phyloP scores from a whole-genome alignment of 2,329 filamentous ascomycete species.

The Huntiella bhutanensis region DNA sequence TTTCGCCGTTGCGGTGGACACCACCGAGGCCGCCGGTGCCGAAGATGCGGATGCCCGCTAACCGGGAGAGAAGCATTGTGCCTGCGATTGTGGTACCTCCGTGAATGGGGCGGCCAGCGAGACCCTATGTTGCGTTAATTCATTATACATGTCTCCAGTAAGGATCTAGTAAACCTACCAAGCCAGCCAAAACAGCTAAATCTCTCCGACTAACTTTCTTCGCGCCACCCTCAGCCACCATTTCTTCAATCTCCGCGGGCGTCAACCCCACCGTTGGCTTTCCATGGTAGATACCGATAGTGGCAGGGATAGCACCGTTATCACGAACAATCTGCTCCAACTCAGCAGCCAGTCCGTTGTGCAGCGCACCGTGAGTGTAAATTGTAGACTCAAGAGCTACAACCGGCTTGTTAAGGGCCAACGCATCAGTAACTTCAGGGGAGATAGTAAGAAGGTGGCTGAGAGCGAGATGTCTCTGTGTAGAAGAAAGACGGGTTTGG shows the following conservation, averaged over 20 bases:
- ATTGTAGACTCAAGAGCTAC: constrained; percentile 92
- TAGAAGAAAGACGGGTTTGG: background rate
- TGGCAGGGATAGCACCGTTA: constrained; percentile 72
- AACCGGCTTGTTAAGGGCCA: constrained; percentile 57
- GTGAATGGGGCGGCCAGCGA: constrained; percentile 49
- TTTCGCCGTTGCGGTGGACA: constrained; percentile 75
- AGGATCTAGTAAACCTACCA: constrained; percentile 30
- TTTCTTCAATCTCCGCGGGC: constrained; percentile 50
- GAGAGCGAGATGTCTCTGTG: background rate
- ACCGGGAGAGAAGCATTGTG: constrained; percentile 73
- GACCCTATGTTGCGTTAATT: constrained; percentile 26
- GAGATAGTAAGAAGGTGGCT: constrained; percentile 44
- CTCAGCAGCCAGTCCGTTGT: constrained; percentile 53
- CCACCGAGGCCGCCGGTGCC: constrained; percentile 89
- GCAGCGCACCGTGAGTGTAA: constrained; percentile 82
- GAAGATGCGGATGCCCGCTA: constrained; percentile 81
- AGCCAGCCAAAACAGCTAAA: constrained; percentile 60
- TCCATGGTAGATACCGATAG: constrained; percentile 73
- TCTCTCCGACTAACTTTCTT: constrained; percentile 78
- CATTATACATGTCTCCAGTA: background rate
- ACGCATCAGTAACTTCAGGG: constrained; percentile 63
- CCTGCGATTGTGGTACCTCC: constrained; percentile 87
- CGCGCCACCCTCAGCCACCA: constrained; percentile 49
- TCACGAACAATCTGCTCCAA: constrained; percentile 66
- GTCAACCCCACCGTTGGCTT: constrained; percentile 62